Base-by-base conservation (phyloP, 1,284 basidiomycete species). In the Puccinia horiana region DNA sequence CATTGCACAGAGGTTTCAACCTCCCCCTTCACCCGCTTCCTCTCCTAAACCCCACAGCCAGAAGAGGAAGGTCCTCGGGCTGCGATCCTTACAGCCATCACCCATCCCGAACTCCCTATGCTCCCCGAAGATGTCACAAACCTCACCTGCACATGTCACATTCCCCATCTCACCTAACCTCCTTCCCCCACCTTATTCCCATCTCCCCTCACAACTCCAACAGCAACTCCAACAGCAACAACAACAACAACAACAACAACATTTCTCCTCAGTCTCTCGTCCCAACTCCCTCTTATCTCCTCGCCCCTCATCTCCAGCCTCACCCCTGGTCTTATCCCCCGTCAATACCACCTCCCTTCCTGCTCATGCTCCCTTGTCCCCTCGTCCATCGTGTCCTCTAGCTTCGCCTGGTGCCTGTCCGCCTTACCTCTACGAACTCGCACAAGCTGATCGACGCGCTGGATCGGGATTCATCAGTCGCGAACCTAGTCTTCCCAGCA, bases 401-500 rank as follows among this genome's bases (percentile, higher is more conserved):
- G 56, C 23, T 1, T 77, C 58, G 29, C 63, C 65, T 14, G 20
- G 12, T 42, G 47, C 47, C 20, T 67, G 61, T 61, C 78, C 78
- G 26, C 52, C 78, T 49, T 73, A 80, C 67, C 52, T 70, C 67
- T 47, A 72, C 54, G 78, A 80, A 72, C 69, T 80, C 35, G 69
- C 47, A 73, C 78, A 70, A 56, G 65, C 78, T n/a, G 40, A 70
- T 61, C 49, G 52, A 18, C 32, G 42, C 40, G 49, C 49, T 58
- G 35, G 56, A 56, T 61, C 54, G 4, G 73, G 73, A 5, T 61
- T 58, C 56, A 80, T 81, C 37, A 81, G 79, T 52, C 79, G 79
- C 20, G 79, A 81, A 54, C 61, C 79, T 9, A 81, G 79, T 54
- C 56, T 81, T 1, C 79, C 79, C n/a, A 81, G 79, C 35, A 74